phyloP scores from a whole-genome alignment of 805 yeast genomes.

The Hermanozyma aechmeae region DNA sequence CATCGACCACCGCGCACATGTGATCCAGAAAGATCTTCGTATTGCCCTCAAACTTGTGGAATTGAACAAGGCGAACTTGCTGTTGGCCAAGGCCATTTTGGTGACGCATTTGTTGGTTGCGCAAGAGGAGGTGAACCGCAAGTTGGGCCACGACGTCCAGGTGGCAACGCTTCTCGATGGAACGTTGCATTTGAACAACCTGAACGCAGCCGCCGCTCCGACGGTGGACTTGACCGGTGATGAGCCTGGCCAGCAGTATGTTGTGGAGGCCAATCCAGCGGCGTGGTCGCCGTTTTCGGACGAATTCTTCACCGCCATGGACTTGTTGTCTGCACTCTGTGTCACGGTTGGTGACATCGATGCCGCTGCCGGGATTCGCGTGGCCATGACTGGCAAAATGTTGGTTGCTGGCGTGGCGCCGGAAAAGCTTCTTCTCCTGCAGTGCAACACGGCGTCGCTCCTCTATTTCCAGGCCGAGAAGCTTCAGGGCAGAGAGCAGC shows the following conservation, averaged over 20 bases:
- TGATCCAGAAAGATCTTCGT: constrained; percentile 62
- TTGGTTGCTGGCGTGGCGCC: constrained; percentile 59
- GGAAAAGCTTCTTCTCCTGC: constrained; percentile 53
- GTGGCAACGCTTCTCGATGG: too few relatives aligned
- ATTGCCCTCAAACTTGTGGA: constrained; percentile 62
- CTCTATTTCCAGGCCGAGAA: constrained; percentile 60
- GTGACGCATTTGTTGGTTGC: constrained; percentile 58
- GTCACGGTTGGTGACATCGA: constrained; percentile 59
- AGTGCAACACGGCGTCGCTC: constrained; percentile 63
- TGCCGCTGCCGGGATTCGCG: constrained; percentile 50
- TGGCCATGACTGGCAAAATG: constrained; percentile 65
- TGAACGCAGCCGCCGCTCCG: constrained; percentile 11
- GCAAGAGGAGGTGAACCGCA: constrained; percentile 50
- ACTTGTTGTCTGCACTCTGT: constrained; percentile 62
- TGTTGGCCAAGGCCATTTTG: constrained; percentile 45
- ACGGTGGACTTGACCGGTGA: too few relatives aligned
- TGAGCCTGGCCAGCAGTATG: too few relatives aligned
- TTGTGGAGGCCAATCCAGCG: constrained; percentile 28
- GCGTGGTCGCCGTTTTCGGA: constrained; percentile 70
- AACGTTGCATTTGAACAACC: constrained; percentile 1
- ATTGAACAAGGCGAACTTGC: constrained; percentile 37
- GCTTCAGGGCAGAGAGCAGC: constrained; percentile 40
- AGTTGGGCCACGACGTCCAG: constrained; percentile 22
- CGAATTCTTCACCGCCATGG: constrained; percentile 72
- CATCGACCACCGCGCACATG: constrained; percentile 37